Percentiles rank a stretch among this genome's conserved stretches.
Conservation (phyloP, 208 protist genomes). For the Vickermania ingenoplastis region DNA sequence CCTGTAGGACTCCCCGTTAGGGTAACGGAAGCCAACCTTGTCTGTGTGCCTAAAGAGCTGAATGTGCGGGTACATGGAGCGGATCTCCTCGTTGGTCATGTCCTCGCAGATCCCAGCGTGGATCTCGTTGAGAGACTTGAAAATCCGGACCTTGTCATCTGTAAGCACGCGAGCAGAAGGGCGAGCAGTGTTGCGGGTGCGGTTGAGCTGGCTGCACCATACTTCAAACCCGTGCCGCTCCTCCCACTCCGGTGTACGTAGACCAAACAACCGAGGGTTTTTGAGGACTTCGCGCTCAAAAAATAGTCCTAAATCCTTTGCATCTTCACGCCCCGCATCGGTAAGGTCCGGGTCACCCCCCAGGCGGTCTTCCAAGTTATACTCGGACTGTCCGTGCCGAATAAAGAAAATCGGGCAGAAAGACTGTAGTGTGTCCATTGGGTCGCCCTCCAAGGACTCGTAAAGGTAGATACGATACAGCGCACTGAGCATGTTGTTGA, state of each 20-base stretch:
- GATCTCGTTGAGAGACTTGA: slow-evolving; percentile 79
- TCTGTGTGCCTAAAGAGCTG: slow-evolving; percentile 50
- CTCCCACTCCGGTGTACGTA: slow-evolving; percentile 27
- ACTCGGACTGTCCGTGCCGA: slow-evolving; percentile 74
- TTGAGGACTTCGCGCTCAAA: slow-evolving; percentile 39
- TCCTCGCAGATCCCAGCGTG: slow-evolving; percentile 82
- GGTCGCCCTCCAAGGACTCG: slow-evolving; percentile 30
- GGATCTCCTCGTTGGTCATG: slow-evolving; percentile 77
- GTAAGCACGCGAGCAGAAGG: slow-evolving; percentile 39
- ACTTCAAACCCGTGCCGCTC: slow-evolving; percentile 50
- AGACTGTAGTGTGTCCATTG: slow-evolving; percentile 37
- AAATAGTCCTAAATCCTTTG: slow-evolving; percentile 41
- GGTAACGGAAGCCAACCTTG: slow-evolving; percentile 82
- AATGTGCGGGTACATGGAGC: slow-evolving; percentile 52
- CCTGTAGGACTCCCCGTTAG: slow-evolving; percentile 73
- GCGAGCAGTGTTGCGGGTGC: slow-evolving; percentile 54
- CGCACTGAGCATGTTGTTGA: slow-evolving; percentile 40
- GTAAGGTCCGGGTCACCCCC: slow-evolving; percentile 74
- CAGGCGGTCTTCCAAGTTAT: slow-evolving; percentile 76
- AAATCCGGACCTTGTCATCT: slow-evolving; percentile 18
- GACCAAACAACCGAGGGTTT: slow-evolving; percentile 31
- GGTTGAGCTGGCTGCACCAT: slow-evolving; percentile 66
- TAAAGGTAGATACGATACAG: slow-evolving; percentile 36
- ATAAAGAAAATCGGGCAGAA: slow-evolving; percentile 69
- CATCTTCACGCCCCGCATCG: slow-evolving; percentile 33